phyloP scores from a whole-genome alignment of 108 stramenopile genomes.

The Fragilariopsis cylindrus region DNA sequence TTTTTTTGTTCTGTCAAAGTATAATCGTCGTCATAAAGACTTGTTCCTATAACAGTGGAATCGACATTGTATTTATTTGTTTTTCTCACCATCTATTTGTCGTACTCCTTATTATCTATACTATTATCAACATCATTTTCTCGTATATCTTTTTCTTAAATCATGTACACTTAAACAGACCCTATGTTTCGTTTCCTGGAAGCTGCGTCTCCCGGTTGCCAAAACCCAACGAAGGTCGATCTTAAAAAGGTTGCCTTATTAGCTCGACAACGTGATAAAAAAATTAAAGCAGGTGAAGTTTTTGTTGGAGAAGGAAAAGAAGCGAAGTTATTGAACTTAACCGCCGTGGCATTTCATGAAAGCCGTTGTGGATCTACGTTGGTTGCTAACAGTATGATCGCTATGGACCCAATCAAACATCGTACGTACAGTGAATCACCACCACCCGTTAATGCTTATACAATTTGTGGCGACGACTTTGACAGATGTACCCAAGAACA shows the following conservation, averaged over 20 bases:
- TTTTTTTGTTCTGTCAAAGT: no score
- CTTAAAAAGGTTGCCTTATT: conserved; percentile 58
- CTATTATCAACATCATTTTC: no score
- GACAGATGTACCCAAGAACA: conserved; percentile 33
- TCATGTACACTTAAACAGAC: not conserved
- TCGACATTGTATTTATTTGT: not conserved
- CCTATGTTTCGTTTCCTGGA: conserved; percentile 85
- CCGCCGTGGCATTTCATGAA: conserved; percentile 94
- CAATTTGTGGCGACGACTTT: conserved; percentile 48
- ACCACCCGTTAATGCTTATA: conserved; percentile 68
- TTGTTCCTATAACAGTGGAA: not conserved
- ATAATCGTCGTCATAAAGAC: not conserved
- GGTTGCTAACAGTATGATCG: conserved; percentile 91
- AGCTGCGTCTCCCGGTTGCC: conserved; percentile 38
- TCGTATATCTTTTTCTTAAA: no score
- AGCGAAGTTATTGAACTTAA: conserved; percentile 51
- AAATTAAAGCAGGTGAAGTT: conserved; percentile 1
- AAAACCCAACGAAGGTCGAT: conserved; percentile 43
- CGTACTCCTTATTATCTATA: no score
- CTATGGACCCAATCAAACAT: conserved; percentile 70
- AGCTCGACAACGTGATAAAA: conserved; percentile 43
- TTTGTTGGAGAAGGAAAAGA: not conserved
- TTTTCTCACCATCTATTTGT: not conserved
- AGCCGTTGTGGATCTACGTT: conserved; percentile 91
- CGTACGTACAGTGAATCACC: conserved; percentile 85